phyloP scores from a whole-genome alignment of 768 basidiomycete genomes.

The Pseudohyphozyma bogoriensis region DNA sequence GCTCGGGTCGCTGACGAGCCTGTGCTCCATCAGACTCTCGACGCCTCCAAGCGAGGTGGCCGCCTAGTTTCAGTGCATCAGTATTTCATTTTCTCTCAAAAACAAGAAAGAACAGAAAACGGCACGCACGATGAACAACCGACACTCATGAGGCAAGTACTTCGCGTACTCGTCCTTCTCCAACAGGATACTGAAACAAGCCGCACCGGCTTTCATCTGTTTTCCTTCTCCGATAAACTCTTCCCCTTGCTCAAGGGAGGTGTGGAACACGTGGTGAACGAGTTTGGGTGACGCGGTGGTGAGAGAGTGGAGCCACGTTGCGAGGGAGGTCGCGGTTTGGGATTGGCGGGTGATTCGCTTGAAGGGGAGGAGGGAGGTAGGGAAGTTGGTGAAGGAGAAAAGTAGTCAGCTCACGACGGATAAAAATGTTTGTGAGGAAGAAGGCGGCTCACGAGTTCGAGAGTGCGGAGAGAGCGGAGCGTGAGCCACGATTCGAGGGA shows the following conservation, averaged over 20 bases:
- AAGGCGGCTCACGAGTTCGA: no score
- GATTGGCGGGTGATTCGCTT: slow-evolving; percentile 71
- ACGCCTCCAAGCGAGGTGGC: slow-evolving; percentile 60
- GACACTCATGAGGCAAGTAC: slow-evolving; percentile 52
- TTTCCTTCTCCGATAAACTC: slow-evolving; percentile 49
- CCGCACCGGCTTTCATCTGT: slow-evolving; percentile 33
- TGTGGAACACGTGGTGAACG: slow-evolving; percentile 49
- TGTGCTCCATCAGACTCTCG: no score
- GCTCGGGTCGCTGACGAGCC: no score
- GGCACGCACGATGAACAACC: slow-evolving; percentile 55
- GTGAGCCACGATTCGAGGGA: slow-evolving; percentile 39
- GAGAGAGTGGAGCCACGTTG: slow-evolving; percentile 52
- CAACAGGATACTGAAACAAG: slow-evolving; percentile 32
- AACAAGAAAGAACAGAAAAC: background rate
- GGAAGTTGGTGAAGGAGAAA: no score
- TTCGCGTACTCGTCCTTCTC: slow-evolving; percentile 31
- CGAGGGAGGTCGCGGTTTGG: slow-evolving; percentile 59
- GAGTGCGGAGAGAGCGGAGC: slow-evolving; percentile 69
- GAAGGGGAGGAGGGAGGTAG: slow-evolving; percentile 69
- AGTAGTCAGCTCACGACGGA: no score
- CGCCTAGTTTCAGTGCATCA: slow-evolving; percentile 49
- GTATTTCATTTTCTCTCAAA: no score
- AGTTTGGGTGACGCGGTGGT: slow-evolving; percentile 44
- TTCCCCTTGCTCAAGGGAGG: slow-evolving; percentile 43
- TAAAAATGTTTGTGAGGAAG: no score